Conservation (phyloP, 2,329 filamentous ascomycete genomes). For the Escovopsis weberi region DNA sequence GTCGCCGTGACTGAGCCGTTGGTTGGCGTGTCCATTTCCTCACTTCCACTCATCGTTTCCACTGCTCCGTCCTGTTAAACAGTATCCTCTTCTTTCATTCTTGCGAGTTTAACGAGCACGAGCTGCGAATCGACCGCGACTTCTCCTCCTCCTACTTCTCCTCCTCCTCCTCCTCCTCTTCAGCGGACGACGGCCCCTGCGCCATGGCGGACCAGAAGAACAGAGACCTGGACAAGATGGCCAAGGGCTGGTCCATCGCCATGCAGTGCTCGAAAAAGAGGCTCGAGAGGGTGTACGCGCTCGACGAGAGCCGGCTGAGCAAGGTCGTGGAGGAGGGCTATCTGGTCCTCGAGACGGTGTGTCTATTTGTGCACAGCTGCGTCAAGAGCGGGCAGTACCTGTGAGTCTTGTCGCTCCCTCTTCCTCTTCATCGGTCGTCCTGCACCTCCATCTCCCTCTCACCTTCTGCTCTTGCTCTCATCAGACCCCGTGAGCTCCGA, state of each 20-base stretch:
- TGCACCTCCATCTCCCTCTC: not conserved
- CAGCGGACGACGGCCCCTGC: no score
- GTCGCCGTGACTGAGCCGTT: no score
- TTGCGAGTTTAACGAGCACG: no score
- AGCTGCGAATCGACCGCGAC: no score
- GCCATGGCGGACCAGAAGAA: slow-evolving; percentile 14
- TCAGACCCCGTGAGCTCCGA: not conserved
- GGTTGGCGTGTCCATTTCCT: no score
- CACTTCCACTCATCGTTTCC: no score
- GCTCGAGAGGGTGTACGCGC: slow-evolving; percentile 17
- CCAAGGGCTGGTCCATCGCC: slow-evolving; percentile 24
- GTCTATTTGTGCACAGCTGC: slow-evolving; percentile 25
- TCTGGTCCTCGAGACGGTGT: slow-evolving; percentile 24
- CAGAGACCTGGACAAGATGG: slow-evolving; percentile 19
- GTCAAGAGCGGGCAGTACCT: slow-evolving; percentile 23
- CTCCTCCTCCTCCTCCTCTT: no score
- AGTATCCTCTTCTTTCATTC: no score
- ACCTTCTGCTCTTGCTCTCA: no score
- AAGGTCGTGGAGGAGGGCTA: slow-evolving; percentile 18
- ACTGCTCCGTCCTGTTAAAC: no score
- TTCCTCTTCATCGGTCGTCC: not conserved
- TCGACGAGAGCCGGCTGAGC: slow-evolving; percentile 19
- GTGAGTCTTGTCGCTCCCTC: slow-evolving; percentile 9
- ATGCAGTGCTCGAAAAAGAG: slow-evolving; percentile 22
- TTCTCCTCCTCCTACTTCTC: no score